A percentile compares a stretch with the other conserved stretches of the same genome.
These are phyloP conservation scores for Diaporthe australafricana DNA, from an alignment of 2,329 filamentous ascomycete genomes.

Conservation along the genomic window DNA sequence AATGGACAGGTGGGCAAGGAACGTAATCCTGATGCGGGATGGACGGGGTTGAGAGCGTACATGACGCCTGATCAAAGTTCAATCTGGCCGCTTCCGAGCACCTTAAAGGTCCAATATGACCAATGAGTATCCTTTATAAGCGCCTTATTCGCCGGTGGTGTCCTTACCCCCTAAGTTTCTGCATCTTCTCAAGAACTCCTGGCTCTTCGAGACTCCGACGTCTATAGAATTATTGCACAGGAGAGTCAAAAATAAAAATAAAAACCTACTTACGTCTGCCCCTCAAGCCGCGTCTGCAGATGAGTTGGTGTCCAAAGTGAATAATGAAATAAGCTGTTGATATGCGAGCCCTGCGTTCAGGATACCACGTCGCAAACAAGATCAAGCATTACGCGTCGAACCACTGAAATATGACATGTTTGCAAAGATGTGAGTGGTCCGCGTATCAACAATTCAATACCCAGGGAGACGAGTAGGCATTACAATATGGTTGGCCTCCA, in stretches of 20 bases:
- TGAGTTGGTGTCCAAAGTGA: no score
- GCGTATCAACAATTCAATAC: no score
- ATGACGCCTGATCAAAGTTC: constrained; percentile 44
- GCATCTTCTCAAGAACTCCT: neutral
- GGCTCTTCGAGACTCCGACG: no score
- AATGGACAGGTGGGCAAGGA: constrained; percentile 39
- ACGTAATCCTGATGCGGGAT: constrained; percentile 26
- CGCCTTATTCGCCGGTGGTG: neutral
- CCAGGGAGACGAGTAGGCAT: no score
- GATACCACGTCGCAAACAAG: no score
- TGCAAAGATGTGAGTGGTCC: no score
- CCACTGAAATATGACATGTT: no score
- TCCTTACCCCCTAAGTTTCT: neutral
- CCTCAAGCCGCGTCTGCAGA: neutral
- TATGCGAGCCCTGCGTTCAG: no score
- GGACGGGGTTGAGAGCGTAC: constrained; percentile 41
- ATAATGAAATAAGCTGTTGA: no score
- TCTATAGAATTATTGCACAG: neutral
- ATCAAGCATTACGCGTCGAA: no score
- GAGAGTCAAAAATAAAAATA: neutral
- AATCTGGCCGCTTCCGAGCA: constrained; percentile 41
- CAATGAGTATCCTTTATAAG: constrained; percentile 2
- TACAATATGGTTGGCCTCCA: no score
- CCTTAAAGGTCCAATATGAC: constrained; percentile 42
- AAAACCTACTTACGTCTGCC: neutral